These are phyloP conservation scores for Pulveroboletus sp. DNA, from an alignment of 768 basidiomycete genomes.

Conservation along the genomic window DNA sequence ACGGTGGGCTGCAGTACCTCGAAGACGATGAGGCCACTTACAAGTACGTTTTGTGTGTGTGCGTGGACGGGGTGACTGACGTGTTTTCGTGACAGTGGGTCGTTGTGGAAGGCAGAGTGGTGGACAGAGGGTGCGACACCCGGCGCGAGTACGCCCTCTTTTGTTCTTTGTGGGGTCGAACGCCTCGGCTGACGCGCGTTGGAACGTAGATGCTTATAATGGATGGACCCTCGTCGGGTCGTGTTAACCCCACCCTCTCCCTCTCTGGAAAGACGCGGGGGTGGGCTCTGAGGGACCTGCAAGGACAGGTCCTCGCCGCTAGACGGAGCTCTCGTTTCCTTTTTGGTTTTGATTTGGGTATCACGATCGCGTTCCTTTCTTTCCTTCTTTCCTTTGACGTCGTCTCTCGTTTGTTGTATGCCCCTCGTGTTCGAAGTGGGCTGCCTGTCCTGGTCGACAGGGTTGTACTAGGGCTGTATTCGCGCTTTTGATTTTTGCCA, in stretches of 20 bases:
- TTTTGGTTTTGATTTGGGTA: too few relatives aligned
- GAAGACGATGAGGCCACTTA: conserved; percentile 41
- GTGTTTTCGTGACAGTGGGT: not conserved
- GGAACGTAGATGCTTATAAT: not conserved
- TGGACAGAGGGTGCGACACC: conserved; percentile 12
- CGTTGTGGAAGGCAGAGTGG: conserved; percentile 16
- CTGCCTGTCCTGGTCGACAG: too few relatives aligned
- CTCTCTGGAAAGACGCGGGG: too few relatives aligned
- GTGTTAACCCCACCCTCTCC: conserved; percentile 1
- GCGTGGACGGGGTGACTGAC: not conserved
- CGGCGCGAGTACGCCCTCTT: not conserved
- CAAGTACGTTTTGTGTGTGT: conserved; percentile 27
- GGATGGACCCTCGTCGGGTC: conserved; percentile 17
- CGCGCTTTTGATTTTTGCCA: too few relatives aligned
- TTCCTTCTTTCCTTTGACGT: too few relatives aligned
- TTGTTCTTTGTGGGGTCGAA: not conserved
- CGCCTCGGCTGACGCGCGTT: not conserved
- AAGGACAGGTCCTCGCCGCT: too few relatives aligned
- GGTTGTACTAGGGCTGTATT: too few relatives aligned
- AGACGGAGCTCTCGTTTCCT: too few relatives aligned
- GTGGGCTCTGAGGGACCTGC: too few relatives aligned
- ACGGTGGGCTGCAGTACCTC: conserved; percentile 35
- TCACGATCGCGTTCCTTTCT: too few relatives aligned
- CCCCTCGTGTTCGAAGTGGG: too few relatives aligned
- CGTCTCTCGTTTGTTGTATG: too few relatives aligned